Percentiles rank a stretch among this genome's conserved stretches.
Evolutionary conservation across 495 filamentous ascomycete genomes (phyloP).

Genomic region (Podospora sp.): DNA sequence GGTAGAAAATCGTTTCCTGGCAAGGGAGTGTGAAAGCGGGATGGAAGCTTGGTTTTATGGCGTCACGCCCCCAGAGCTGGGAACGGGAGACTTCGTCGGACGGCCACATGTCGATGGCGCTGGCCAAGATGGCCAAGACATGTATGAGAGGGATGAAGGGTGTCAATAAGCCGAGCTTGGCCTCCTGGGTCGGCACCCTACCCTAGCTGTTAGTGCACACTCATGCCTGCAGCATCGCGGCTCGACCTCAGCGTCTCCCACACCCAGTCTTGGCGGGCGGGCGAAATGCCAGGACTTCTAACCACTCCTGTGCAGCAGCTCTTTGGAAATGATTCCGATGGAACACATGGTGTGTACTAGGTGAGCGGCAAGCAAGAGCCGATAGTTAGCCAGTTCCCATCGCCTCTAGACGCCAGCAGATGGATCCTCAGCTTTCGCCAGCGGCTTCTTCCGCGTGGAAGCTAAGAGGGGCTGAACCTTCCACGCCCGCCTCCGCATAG

Average conservation of each 20-base stretch:
- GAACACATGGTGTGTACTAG: background rate
- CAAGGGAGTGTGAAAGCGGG: constrained; percentile 6
- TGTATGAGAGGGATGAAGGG: constrained; percentile 17
- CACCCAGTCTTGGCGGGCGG: background rate
- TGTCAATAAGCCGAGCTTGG: constrained; percentile 31
- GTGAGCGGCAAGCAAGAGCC: background rate
- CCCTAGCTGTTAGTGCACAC: constrained; percentile 8
- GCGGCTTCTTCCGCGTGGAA: background rate
- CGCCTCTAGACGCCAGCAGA: background rate
- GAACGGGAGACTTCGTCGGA: constrained; percentile 14
- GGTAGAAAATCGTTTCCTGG: constrained; percentile 10
- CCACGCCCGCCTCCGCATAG: background rate
- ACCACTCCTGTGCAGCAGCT: background rate
- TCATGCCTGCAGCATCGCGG: constrained; percentile 8
- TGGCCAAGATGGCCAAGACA: constrained; percentile 13
- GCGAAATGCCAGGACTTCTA: background rate
- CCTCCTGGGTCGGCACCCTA: constrained; percentile 10
- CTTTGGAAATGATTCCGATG: background rate
- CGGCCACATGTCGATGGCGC: constrained; percentile 13
- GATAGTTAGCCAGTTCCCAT: background rate
- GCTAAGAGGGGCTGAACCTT: background rate
- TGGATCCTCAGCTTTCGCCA: background rate
- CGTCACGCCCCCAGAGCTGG: constrained; percentile 15
- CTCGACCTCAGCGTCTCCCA: constrained; percentile 1
- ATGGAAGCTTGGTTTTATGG: constrained; percentile 22